Base-by-base conservation (phyloP, 2,329 filamentous ascomycete genomes). In the Sporothrix euskadiensis region DNA sequence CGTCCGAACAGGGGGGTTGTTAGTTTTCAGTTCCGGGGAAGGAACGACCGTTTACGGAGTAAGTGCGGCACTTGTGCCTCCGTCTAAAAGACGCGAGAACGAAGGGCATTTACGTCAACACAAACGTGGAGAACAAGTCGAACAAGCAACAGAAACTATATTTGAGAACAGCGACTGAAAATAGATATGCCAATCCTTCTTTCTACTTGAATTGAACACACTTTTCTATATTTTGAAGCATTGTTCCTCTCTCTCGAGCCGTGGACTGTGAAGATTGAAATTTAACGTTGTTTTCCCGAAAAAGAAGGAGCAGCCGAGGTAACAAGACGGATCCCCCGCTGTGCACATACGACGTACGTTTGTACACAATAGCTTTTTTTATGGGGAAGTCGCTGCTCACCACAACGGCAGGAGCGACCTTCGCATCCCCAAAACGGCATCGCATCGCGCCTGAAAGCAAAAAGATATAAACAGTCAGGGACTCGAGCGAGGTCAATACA, bases 401-500 rank as follows among this genome's bases (percentile, higher is more conserved):
- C 12, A 59, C 26, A 35, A 54, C 16, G 30, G 65, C 12, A 69
- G 47, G 65, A 69, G 30, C 54, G 19, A 56, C 56, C 10, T 22
- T 9, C 68, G 4, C n/a, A 63, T 39, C 32, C 4, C 4, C 4
- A 7, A n/a, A 47, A 41, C 22, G 4, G 32, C 59, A 66, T 6
- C 22, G 19, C 7, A 30, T 6, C 22, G 19, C 7, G 19, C n/a
- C 26, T 7, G 7, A 72, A 12, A 10, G 35, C 61, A 71, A 59
- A 75, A 72, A 69, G 9, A 65, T 63, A 6, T 63, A 66, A 66
- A 74, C 74, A 73, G 74, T 72, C 69, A 73, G 72, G 72, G 70
- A 73, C 63, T 73, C 74, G 74, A 73, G 70, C 74, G 71, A 73
- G 72, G 69, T 35, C 8, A 8, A 35, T 3, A 35, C 8, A 35